Base-by-base conservation (phyloP, 805 yeast genomes). In the Lachancea waltii region DNA sequence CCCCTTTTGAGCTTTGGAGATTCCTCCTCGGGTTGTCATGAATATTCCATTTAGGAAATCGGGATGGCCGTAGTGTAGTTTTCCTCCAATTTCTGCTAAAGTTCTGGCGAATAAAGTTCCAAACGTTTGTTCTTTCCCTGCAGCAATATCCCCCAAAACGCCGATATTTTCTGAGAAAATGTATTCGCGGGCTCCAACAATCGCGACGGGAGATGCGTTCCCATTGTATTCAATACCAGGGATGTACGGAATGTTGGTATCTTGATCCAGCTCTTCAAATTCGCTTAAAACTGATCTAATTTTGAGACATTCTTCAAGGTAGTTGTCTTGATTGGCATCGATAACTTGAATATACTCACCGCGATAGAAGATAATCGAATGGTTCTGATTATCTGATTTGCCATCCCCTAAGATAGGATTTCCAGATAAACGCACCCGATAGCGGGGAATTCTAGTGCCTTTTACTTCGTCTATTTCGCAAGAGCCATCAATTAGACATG, bases 381-480 rank as follows among this genome's bases (percentile, higher is more conserved):
- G 84, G 55, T 90, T 90, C 63, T 90, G 97, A 58, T 90, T 90
- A 58, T 90, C 97, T 11, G 96, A 81, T 58, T 90, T 90, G 24
- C 97, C 97, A 62, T 90, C 97, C 19, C 97, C 97, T 31, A 89
- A 66, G 36, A 90, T 90, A 9, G 97, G 97, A 62, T 90, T 82
- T 11, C 97, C 97, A 3, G 95, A 83, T 10, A 90, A 69, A 50
- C 72, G 76, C n/a, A 90, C 68, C 45, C 81, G 73, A 60, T 68
- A 78, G 39, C 64, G 68, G 20, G 84, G 89, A 29, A 69, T 69
- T 42, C 87, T 68, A 31, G 76, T 65, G 25, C 79, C 77, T 24
- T 78, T 76, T 49, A 69, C 72, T 53, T 69, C 71, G 38, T 70
- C 64, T 38, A 75, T 65, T 24, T 67, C 68, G 30, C 81, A 73